phyloP scores from a whole-genome alignment of 192 early-diverging fungal genomes.

The Backusella tarrabulga region DNA sequence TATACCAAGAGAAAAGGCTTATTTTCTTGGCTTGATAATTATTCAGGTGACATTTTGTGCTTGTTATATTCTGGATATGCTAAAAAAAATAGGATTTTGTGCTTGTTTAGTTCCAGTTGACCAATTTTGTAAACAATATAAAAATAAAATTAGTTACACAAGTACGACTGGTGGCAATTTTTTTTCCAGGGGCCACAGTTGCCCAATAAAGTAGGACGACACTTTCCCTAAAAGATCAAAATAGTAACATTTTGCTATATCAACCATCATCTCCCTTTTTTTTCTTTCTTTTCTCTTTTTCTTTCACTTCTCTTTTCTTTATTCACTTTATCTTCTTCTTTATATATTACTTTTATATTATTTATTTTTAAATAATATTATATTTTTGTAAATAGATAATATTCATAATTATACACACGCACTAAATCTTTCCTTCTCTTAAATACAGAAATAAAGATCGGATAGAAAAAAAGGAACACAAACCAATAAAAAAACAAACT shows the following conservation, averaged over 20 bases:
- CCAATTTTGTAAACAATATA: conserved; percentile 14
- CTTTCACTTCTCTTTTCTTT: conserved; percentile 9
- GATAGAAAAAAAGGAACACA: not conserved
- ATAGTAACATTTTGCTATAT: conserved; percentile 20
- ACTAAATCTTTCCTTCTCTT: not conserved
- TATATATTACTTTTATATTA: conserved; percentile 4
- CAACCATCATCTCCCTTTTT: conserved; percentile 4
- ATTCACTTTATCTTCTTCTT: conserved; percentile 3
- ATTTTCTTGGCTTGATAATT: not conserved
- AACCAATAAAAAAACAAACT: not conserved
- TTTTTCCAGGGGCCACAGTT: conserved; percentile 10
- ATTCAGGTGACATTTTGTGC: not conserved
- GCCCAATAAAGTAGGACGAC: conserved; percentile 14
- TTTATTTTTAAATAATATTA: not conserved
- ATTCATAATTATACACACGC: not conserved
- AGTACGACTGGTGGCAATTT: conserved; percentile 24
- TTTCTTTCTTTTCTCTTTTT: conserved; percentile 9
- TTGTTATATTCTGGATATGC: not conserved
- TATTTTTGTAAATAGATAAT: not conserved
- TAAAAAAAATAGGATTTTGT: not conserved
- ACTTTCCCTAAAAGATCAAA: conserved; percentile 11
- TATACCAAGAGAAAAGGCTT: not conserved
- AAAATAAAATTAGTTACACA: conserved; percentile 27
- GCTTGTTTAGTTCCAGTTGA: conserved; percentile 8
- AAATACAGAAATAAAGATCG: not conserved